These are phyloP conservation scores for Leccinum uliginosum DNA, from an alignment of 768 basidiomycete species.

Conservation along the genomic window DNA sequence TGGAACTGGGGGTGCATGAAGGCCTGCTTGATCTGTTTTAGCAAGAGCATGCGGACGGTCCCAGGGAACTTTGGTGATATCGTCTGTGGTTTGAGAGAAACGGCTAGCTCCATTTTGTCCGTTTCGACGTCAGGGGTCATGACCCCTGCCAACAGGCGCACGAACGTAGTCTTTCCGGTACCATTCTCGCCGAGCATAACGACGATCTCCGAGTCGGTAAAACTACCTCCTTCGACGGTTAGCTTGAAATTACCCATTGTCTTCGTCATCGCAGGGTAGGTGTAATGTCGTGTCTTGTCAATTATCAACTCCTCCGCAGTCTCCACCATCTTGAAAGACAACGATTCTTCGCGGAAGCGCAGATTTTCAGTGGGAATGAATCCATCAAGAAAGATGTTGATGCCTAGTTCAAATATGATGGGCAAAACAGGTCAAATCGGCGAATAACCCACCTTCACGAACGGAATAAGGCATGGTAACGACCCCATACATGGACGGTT, in stretches of 20 bases:
- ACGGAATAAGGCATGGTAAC: constrained; percentile 99
- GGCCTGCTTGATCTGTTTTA: constrained; percentile 91
- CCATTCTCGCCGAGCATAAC: constrained; percentile 99
- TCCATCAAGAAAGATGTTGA: constrained; percentile 99
- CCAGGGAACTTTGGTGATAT: constrained; percentile 98
- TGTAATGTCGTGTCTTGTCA: constrained; percentile 86
- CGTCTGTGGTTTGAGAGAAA: constrained; percentile 98
- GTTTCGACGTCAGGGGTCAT: constrained; percentile 74
- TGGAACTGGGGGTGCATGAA: constrained; percentile 99
- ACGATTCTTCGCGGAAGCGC: constrained; percentile 93
- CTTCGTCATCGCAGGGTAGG: constrained; percentile 95
- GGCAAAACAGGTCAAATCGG: neutral
- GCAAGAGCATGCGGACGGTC: constrained; percentile 88
- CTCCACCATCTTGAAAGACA: constrained; percentile 97
- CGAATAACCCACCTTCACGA: constrained; percentile 70
- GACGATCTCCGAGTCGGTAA: constrained; percentile 99
- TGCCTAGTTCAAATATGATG: constrained; percentile 48
- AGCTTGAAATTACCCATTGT: constrained; percentile 95
- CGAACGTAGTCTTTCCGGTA: constrained; percentile 98
- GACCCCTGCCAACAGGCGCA: constrained; percentile 91
- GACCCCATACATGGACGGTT: constrained; percentile 95
- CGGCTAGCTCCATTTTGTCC: constrained; percentile 74
- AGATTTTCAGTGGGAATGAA: constrained; percentile 98
- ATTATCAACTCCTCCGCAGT: constrained; percentile 86
- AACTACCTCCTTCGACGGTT: constrained; percentile 82